These are phyloP conservation scores for Trametes cinnabarina DNA, from an alignment of 768 basidiomycete species.

Conservation along the genomic window DNA sequence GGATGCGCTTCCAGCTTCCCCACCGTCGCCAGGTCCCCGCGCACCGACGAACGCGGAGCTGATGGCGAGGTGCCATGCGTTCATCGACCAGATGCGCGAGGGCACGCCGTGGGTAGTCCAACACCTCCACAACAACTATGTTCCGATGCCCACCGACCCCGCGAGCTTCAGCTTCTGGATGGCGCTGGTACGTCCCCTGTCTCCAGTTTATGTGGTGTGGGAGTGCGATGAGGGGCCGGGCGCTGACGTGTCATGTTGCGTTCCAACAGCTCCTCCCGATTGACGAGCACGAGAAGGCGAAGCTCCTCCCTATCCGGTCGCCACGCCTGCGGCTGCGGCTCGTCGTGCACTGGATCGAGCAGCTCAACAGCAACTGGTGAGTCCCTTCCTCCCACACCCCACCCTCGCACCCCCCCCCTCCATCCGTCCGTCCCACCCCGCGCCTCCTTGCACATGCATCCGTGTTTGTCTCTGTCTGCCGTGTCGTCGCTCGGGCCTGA, in stretches of 20 bases:
- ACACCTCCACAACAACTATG: conserved; percentile 75
- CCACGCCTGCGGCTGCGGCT: conserved; percentile 76
- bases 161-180: conserved; percentile 86
- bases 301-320: conserved; percentile 79
- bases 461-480: not conserved
- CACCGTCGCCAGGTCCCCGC: not conserved
- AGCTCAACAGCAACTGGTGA: conserved; percentile 58
- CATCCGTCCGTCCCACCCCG: not conserved
- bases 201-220: not conserved
- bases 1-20: not conserved
- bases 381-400: conserved; percentile 13
- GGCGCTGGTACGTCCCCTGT: conserved; percentile 52
- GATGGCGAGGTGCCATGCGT: conserved; percentile 56
- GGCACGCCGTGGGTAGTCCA: conserved; percentile 95
- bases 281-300: conserved; percentile 85
- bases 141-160: conserved; percentile 70
- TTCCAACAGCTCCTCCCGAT: conserved; percentile 67
- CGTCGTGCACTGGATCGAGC: conserved; percentile 94
- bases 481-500: conserved; percentile 9
- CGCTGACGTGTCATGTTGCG: not conserved
- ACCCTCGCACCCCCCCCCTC: not conserved
- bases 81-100: conserved; percentile 56
- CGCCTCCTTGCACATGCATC: too few species aligned
- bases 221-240: not conserved
- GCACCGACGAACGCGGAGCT: conserved; percentile 32